Evolutionary conservation across 2,329 filamentous ascomycete genomes (phyloP), one percentile per base, ranked within the genome.

Genomic region (Ophiostoma perfectum): DNA sequence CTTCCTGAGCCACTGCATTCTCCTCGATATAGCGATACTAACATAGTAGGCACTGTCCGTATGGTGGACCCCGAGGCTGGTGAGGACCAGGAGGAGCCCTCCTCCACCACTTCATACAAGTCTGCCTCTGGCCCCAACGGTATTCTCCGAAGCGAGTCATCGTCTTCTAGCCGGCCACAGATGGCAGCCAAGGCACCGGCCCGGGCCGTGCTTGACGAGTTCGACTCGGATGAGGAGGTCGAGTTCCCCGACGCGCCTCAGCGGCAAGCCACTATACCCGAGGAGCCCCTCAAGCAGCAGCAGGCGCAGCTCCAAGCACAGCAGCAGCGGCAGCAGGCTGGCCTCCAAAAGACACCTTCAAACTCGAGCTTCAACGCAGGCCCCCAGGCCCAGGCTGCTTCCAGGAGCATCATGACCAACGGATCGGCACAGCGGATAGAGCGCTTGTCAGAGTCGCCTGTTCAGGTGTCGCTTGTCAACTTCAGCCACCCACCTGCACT

Each of bases 201-300:
- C 16, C 85, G 88, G 38, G 82, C 88, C 71, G 87, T 88, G 67
- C 81, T 92, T 12, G 90, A 92, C 74, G 89, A 90, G 71, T 89
- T 90, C 63, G 89, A 90, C 71, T 84, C 83, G 66, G 84, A 84
- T 5, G 82, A 82, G n/a, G 75, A 78, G 0, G 68, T 45, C 5
- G 66, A 38, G 65, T 60, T 72, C 12, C 70, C 75, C 5, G 75
- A 76, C 6, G 58, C 75, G 76, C n/a, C 60, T 4, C 38, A 63
- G 39, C 60, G 16, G 39, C 60, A 63, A 9, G 16, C 38, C 18
- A 3, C 14, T 42, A 14, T 9, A 41, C 14, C 16, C 16, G 67
- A 74, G 39, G 69, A 74, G 45, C 70, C 18, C n/a, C n/a, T 9
- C n/a, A 55, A 8, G 18, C 49, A 52, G n/a, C 49, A 52, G 49